Percentiles rank a stretch among this genome's conserved stretches.
Conservation (phyloP, 1,139 yeast species). For the Ogataea hybrid region DNA sequence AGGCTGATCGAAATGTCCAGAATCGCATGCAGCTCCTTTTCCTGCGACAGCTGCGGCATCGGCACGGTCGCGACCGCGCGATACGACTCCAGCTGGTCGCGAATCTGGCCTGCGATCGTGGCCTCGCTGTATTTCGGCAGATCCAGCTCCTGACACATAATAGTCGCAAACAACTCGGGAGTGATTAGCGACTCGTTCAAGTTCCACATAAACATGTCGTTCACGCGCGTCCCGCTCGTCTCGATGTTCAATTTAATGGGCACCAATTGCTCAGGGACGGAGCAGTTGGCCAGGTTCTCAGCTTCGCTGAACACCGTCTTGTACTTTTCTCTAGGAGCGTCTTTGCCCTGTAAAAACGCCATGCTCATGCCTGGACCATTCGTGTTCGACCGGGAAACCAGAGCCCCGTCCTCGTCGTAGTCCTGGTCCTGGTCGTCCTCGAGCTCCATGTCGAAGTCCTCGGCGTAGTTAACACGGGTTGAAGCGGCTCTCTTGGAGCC, state of each 20-base stretch:
- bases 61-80: constrained; percentile 23
- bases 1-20: constrained; percentile 80
- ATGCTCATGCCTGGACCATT: constrained; percentile 17
- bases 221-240: constrained; percentile 63
- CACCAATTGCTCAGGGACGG: constrained; percentile 46
- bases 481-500: constrained; percentile 71
- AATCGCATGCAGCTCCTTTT: constrained; percentile 66
- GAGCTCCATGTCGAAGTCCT: constrained; percentile 69
- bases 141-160: constrained; percentile 81
- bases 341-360: constrained; percentile 32
- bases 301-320: constrained; percentile 23
- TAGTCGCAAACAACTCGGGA: constrained; percentile 79
- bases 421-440: constrained; percentile 52
- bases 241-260: constrained; percentile 82
- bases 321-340: constrained; percentile 37
- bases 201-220: constrained; percentile 91
- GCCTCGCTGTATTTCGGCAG: constrained; percentile 62
- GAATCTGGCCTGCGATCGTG: constrained; percentile 68
- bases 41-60: constrained; percentile 50
- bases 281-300: constrained; percentile 22
- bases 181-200: constrained; percentile 72
- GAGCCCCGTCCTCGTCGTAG: constrained; percentile 23
- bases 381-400: constrained; percentile 18
- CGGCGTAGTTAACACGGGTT: constrained; percentile 76
- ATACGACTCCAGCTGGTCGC: constrained; percentile 78